Base-by-base conservation (phyloP, 208 protist genomes). In the Crithidia fasciculata region DNA sequence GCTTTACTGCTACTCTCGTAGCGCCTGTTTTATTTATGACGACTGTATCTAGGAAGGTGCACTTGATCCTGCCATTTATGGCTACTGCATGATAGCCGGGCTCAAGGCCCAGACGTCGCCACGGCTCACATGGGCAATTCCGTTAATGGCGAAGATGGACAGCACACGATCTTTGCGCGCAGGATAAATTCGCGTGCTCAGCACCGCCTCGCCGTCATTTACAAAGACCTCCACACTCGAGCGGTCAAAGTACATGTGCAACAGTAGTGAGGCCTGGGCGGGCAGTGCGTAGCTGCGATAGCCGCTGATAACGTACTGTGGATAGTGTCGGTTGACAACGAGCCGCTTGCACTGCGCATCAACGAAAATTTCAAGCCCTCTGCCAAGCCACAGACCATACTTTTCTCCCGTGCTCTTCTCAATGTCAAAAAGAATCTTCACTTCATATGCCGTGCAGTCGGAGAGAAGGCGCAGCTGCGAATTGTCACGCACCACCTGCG, bases 161-260 rank as follows among this genome's bases (percentile, higher is more conserved):
- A 91, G 72, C 6, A 44, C 45, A 2, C 83, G 64, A 49, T 91
- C 86, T 7, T 57, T 54, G 47, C 43, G 40, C 1, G 69, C 69
- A 13, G 86, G 86, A 44, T 86, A 91, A 50, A 91, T 88, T 8
- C 86, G 67, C 28, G 74, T 76, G 49, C 80, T 88, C 56, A 91
- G 56, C 8, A 77, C 77, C 4, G 69, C 60, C 15, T 85, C 78
- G 8, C 86, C 86, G 28, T 85, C 77, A 53, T 91, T 85, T 5
- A 91, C 81, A 63, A 91, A 91, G 4, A 91, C 78, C 59, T 91
- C 86, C 0, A 84, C 81, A 60, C 81, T 88, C 9, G 83, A 91
- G 8, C 62, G 67, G 58, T 91, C 86, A 60, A 91, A 76, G 44
- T 85, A 91, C 47, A 84, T 80, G 55, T 83, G 82, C 3, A 91